A percentile compares a stretch with the other conserved stretches of the same genome.
phyloP scores from a whole-genome alignment of 2,329 filamentous ascomycete species.

The Xylaria arbuscula region DNA sequence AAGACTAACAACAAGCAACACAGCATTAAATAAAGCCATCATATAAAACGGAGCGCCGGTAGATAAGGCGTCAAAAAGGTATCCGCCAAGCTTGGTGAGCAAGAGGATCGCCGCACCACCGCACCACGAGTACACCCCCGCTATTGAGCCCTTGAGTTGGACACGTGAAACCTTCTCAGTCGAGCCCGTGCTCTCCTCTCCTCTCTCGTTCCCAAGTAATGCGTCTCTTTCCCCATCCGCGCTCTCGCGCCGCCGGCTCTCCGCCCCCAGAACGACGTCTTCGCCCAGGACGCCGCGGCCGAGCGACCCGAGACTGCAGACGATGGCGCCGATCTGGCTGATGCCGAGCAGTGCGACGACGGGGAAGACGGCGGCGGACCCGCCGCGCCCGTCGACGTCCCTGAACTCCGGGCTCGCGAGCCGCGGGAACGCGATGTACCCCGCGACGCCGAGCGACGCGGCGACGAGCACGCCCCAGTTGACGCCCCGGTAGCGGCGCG shows the following conservation, averaged over 20 bases:
- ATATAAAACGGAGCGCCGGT: slow-evolving; percentile 90
- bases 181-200: slow-evolving; percentile 35
- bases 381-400: slow-evolving; percentile 71
- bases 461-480: slow-evolving; percentile 81
- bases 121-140: slow-evolving; percentile 91
- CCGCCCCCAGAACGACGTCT: slow-evolving; percentile 50
- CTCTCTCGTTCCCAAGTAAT: slow-evolving; percentile 46
- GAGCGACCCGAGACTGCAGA: slow-evolving; percentile 91
- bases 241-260: slow-evolving; percentile 2
- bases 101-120: slow-evolving; percentile 91
- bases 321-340: slow-evolving; percentile 95
- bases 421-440: slow-evolving; percentile 81
- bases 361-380: slow-evolving; percentile 75
- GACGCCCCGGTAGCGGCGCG: slow-evolving; percentile 57
- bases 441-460: slow-evolving; percentile 77
- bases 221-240: slow-evolving; percentile 49
- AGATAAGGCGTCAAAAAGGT: slow-evolving; percentile 81
- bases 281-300: slow-evolving; percentile 78
- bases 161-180: slow-evolving; percentile 57
- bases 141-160: slow-evolving; percentile 89
- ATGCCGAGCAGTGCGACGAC: slow-evolving; percentile 85
- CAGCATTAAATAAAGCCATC: slow-evolving; percentile 87
- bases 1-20: slow-evolving; percentile 71
- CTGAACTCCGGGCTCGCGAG: slow-evolving; percentile 80
- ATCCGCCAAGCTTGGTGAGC: slow-evolving; percentile 90